phyloP scores from a whole-genome alignment of 306 rosid species.

The Pyrus pyrifolia region DNA sequence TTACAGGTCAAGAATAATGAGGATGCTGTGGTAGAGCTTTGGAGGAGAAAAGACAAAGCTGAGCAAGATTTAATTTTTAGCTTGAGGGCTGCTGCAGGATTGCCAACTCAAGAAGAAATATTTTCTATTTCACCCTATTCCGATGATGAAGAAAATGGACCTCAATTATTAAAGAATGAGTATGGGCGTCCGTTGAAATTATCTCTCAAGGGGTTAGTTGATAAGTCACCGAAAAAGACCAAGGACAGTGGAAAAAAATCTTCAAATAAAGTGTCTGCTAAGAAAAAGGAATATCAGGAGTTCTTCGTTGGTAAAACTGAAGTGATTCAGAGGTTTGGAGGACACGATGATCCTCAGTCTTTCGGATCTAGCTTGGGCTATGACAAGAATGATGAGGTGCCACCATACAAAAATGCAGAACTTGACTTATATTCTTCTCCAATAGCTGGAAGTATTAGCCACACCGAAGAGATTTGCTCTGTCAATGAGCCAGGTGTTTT shows the following conservation, averaged over 20 bases:
- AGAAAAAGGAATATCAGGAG: slow-evolving; percentile 53
- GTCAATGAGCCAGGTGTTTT: slow-evolving; percentile 49
- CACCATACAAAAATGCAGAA: slow-evolving; percentile 46
- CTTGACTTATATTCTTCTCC: slow-evolving; percentile 58
- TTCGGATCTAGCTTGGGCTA: slow-evolving; percentile 46
- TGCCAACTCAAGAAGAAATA: slow-evolving; percentile 92
- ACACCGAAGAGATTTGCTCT: slow-evolving; percentile 46
- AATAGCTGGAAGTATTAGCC: slow-evolving; percentile 58
- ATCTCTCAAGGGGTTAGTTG: slow-evolving; percentile 65
- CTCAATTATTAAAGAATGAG: slow-evolving; percentile 59
- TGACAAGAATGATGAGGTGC: slow-evolving; percentile 51
- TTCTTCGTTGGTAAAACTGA: slow-evolving; percentile 34
- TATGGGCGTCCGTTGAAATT: slow-evolving; percentile 69
- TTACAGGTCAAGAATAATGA: slow-evolving; percentile 77
- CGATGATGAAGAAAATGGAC: slow-evolving; percentile 80
- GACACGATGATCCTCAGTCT: slow-evolving; percentile 48
- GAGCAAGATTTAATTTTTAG: slow-evolving; percentile 68
- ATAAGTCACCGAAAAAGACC: slow-evolving; percentile 64
- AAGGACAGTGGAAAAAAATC: slow-evolving; percentile 70
- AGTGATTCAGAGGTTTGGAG: slow-evolving; percentile 46
- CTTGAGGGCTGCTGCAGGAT: slow-evolving; percentile 93
- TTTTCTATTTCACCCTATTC: slow-evolving; percentile 85
- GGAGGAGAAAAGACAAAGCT: slow-evolving; percentile 81
- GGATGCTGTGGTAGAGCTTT: slow-evolving; percentile 94
- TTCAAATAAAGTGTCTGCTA: slow-evolving; percentile 46